These are phyloP conservation scores for Rhododendron ovatum DNA, from an alignment of 148 eudicot species.

Conservation along the genomic window DNA sequence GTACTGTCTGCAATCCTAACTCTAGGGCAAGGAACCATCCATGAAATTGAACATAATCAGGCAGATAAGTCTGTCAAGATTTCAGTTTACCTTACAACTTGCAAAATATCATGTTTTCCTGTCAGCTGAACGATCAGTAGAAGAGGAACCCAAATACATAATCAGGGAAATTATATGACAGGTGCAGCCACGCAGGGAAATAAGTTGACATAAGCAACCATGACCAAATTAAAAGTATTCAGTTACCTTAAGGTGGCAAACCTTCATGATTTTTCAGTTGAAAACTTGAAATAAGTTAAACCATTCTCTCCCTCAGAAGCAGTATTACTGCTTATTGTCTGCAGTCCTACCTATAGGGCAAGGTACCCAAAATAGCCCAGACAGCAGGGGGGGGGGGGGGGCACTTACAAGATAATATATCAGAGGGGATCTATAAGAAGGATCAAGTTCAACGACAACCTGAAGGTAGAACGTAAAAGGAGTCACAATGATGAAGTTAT, in stretches of 20 bases:
- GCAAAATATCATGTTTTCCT: neutral
- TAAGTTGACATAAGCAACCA: neutral
- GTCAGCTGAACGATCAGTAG: neutral
- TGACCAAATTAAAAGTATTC: neutral
- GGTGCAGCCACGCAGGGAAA: neutral
- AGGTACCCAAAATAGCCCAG: neutral
- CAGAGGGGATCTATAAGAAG: conserved; percentile 3
- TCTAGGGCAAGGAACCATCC: neutral
- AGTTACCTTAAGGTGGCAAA: conserved; percentile 2
- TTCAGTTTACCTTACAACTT: neutral
- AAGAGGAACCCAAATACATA: neutral
- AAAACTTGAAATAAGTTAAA: neutral
- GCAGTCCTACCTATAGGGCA: neutral
- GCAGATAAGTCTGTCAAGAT: neutral
- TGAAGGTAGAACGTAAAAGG: conserved; percentile 8
- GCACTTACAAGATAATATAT: neutral
- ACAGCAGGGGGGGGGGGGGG: neutral
- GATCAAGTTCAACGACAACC: neutral
- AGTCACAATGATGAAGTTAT: conserved; percentile 24
- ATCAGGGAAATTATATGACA: neutral
- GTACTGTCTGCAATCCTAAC: conserved; percentile 7
- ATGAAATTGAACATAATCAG: neutral
- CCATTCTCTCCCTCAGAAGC: conserved; percentile 7
- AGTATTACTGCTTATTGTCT: neutral
- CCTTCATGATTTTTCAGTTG: neutral